These are phyloP conservation scores for Trichoderma brevicompactum DNA, from an alignment of 2,329 filamentous ascomycete genomes.

Conservation along the genomic window DNA sequence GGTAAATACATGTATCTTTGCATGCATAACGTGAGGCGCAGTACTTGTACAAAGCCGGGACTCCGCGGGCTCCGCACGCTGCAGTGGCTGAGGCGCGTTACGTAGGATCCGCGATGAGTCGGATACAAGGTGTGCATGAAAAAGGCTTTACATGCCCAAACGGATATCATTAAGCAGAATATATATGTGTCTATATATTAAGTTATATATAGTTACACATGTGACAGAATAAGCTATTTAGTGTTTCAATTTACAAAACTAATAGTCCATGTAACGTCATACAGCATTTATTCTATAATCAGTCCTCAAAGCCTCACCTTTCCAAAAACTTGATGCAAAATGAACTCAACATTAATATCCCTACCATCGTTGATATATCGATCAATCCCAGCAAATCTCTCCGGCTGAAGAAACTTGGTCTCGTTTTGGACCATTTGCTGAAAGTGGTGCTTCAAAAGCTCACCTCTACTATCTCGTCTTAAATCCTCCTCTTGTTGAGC, in stretches of 20 bases:
- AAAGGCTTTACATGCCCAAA: too few relatives aligned
- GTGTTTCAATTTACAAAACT: too few relatives aligned
- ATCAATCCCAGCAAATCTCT: conserved; percentile 11
- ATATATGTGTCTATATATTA: too few relatives aligned
- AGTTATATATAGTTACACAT: too few relatives aligned
- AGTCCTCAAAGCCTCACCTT: background rate
- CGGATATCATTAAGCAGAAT: too few relatives aligned
- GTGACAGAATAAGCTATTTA: too few relatives aligned
- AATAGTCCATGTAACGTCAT: too few relatives aligned
- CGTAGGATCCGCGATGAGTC: too few relatives aligned
- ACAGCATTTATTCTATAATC: too few relatives aligned
- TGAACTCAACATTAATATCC: background rate
- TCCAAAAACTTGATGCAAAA: background rate
- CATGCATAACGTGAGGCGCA: background rate
- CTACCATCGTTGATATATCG: background rate
- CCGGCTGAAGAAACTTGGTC: background rate
- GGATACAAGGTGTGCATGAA: too few relatives aligned
- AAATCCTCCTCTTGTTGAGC: background rate
- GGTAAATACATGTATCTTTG: background rate
- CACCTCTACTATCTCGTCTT: background rate
- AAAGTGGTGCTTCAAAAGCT: background rate
- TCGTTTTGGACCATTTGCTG: background rate
- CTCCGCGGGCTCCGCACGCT: too few relatives aligned
- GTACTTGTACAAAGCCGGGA: background rate
- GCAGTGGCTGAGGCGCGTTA: too few relatives aligned